Evolutionary conservation across 2,329 filamentous ascomycete genomes (phyloP), one percentile per base, ranked within the genome.

Genomic region (Chalaropsis ovoidea): DNA sequence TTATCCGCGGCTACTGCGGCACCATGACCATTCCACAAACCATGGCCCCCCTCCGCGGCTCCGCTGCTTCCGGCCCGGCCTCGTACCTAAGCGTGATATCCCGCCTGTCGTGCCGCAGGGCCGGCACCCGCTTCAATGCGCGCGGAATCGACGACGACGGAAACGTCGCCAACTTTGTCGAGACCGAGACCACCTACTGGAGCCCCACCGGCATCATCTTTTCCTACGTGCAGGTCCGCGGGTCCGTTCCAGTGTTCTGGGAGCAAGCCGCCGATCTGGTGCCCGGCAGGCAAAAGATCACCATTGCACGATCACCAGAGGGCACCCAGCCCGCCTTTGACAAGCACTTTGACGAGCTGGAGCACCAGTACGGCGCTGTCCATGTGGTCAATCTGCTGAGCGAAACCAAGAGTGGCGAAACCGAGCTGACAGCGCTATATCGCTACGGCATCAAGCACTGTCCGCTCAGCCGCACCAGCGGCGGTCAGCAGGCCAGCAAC

Each of bases 121-220:
- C 94, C 19, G 94, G 94, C 24, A 99, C 94, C 17, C 84, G 94
- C 49, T 99, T 97, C 80, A 97, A 97, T 74, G 88, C 93, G n/a
- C 83, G 94, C 70, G 94, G 94, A 47, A 96, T 99, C 69, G 94
- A 99, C 72, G 94, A 99, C 73, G 91, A 97, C 72, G 94, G 94
- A 15, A 90, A 97, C 71, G 94, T 97, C 35, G 92, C 94, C 68
- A 99, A 99, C 75, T 99, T 96, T 75, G 94, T 97, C n/a, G 94
- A 99, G 75, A 94, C 91, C 0, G 94, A 99, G 76, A 95, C 91
- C 0, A 85, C 93, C 49, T 92, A 95, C 72, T 96, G 89, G 87
- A 87, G 87, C 70, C 88, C 89, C 0, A 83, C 85, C 0, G 83
- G 84, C 2, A 77, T 90, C 6, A 85, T 90, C 65, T 97, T 97